Evolutionary conservation across 1,284 basidiomycete species (phyloP).

Genomic region (Papiliotrema fonsecae): DNA sequence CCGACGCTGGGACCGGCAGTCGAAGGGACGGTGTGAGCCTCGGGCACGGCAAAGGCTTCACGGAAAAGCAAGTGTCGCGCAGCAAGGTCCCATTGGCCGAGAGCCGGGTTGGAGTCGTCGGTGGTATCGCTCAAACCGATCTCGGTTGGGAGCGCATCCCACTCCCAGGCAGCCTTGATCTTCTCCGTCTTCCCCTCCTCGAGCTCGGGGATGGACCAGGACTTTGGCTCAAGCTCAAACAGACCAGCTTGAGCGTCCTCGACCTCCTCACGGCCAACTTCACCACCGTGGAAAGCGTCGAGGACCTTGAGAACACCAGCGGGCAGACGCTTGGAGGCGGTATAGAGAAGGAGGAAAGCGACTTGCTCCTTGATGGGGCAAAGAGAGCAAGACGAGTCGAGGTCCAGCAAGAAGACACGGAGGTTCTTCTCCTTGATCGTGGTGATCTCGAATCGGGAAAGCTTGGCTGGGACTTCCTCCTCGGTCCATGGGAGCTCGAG

Average conservation of each 20-base stretch:
- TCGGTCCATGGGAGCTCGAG: slow-evolving; percentile 48
- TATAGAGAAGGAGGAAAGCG: slow-evolving; percentile 49
- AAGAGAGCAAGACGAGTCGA: slow-evolving; percentile 28
- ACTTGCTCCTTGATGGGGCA: slow-evolving; percentile 45
- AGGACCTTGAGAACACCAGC: slow-evolving; percentile 43
- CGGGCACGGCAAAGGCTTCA: slow-evolving; percentile 59
- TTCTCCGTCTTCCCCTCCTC: slow-evolving; percentile 41
- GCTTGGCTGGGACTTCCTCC: slow-evolving; percentile 44
- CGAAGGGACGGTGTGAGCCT: slow-evolving; percentile 37
- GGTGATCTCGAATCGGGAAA: slow-evolving; percentile 39
- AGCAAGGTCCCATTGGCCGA: slow-evolving; percentile 69
- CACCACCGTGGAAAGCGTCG: slow-evolving; percentile 44
- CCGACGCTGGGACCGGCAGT: slow-evolving; percentile 52
- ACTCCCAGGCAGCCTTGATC: slow-evolving; percentile 42
- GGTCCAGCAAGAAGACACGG: slow-evolving; percentile 47
- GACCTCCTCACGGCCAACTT: slow-evolving; percentile 41
- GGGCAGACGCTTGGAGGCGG: slow-evolving; percentile 39
- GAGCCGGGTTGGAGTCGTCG: slow-evolving; percentile 35
- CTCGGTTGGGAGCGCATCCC: slow-evolving; percentile 42
- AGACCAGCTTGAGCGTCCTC: slow-evolving; percentile 45
- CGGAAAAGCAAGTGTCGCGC: slow-evolving; percentile 87
- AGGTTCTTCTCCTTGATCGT: slow-evolving; percentile 44
- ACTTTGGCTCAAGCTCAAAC: slow-evolving; percentile 30
- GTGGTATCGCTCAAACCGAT: slow-evolving; percentile 39
- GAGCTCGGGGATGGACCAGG: slow-evolving; percentile 39